Conservation (phyloP, 2,329 filamentous ascomycete genomes). For the Phaeosphaeria sp. region DNA sequence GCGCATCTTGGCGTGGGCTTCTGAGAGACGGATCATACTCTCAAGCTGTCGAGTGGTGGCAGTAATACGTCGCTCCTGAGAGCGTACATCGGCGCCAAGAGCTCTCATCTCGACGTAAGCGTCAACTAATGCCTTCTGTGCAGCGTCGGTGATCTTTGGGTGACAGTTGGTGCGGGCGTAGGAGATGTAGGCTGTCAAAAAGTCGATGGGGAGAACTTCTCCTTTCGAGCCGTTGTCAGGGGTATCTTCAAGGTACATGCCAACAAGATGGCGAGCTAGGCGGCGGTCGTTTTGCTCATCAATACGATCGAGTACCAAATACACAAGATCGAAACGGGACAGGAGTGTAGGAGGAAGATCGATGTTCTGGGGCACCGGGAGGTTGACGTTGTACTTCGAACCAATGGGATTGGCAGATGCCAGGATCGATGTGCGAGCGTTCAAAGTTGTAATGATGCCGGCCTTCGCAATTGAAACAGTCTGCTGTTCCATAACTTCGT, state of each 20-base stretch:
- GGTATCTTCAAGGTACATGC: slow-evolving; percentile 95
- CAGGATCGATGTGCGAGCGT: slow-evolving; percentile 92
- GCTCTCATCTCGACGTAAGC: slow-evolving; percentile 95
- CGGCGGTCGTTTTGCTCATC: slow-evolving; percentile 90
- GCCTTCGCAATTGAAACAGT: slow-evolving; percentile 81
- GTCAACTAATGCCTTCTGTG: slow-evolving; percentile 82
- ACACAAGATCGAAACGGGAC: slow-evolving; percentile 95
- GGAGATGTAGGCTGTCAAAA: slow-evolving; percentile 95
- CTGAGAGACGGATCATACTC: slow-evolving; percentile 95
- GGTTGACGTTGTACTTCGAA: slow-evolving; percentile 94
- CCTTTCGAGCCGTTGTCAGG: slow-evolving; percentile 81
- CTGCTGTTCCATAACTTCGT: slow-evolving; percentile 84
- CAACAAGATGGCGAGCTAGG: slow-evolving; percentile 88
- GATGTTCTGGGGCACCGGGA: slow-evolving; percentile 97
- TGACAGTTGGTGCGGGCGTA: slow-evolving; percentile 89
- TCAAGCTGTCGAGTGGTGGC: slow-evolving; percentile 96
- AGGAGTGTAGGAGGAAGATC: slow-evolving; percentile 94
- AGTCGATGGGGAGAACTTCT: slow-evolving; percentile 87
- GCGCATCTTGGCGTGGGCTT: slow-evolving; percentile 98
- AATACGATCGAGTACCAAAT: slow-evolving; percentile 91
- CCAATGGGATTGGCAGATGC: slow-evolving; percentile 98
- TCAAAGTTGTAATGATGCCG: slow-evolving; percentile 85
- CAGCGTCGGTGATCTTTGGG: slow-evolving; percentile 79
- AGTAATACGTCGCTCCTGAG: slow-evolving; percentile 93
- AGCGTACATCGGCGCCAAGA: slow-evolving; percentile 74